Evolutionary conservation across 2,329 filamentous ascomycete genomes (phyloP), one percentile per base, ranked within the genome.

Genomic region (Fusarium sacchari): DNA sequence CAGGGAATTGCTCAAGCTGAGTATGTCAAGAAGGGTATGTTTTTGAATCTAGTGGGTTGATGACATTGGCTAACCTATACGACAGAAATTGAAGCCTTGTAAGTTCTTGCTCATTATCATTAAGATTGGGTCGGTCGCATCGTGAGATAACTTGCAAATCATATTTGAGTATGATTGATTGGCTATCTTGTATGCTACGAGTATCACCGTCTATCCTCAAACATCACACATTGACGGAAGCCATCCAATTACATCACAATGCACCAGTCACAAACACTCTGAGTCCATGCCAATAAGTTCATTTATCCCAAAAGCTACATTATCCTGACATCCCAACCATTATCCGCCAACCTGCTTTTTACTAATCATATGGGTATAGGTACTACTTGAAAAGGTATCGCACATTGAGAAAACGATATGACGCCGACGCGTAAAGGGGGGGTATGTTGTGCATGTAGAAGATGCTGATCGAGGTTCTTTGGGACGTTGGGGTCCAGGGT

Each of bases 61-160:
- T 26, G n/a, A 6, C 4, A 11, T 26, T n/a, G 28, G 49, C 68
- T 78, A 28, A 55, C 65, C 17, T 15, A 22, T 40, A 26, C 13
- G 74, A 6, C 5, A 96, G 96, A 98, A 82, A 94, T 98, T 69
- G 95, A 98, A 84, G 92, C 95, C 24, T 81, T 98, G 94, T 98
- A 87, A 89, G 94, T 88, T 5, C 34, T 24, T 15, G 13, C 22
- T n/a, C 49, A 1, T 36, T 7, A 0, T n/a, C 49, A 1, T 36
- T 7, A 0, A 6, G 17, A 22, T 34, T 17, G 15, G 7, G 11
- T 22, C 46, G 22, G 24, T 7, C 5, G 32, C 22, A 36, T 30
- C 9, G 28, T 26, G 15, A 37, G 15, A 50, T 24, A 26, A 28
- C 40, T 37, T 42, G 13, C 15, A 18, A 20, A 32, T 26, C 24